Conservation (phyloP, 805 yeast genomes). For the Yarrowia phangngaensis region DNA sequence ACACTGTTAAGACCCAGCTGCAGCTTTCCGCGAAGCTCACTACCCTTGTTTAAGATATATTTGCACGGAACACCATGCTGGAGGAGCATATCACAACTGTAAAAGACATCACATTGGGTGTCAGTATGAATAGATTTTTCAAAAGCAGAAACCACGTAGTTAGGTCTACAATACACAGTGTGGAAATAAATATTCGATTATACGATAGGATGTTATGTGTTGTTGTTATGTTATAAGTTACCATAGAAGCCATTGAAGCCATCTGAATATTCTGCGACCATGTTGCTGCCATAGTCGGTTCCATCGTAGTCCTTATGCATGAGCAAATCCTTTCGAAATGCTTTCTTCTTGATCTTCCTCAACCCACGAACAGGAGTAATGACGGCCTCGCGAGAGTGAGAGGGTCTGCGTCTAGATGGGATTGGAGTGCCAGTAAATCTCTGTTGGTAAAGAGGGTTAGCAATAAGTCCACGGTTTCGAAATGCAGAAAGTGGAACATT, state of each 20-base stretch:
- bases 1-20: slow-evolving; percentile 79
- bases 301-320: slow-evolving; percentile 26
- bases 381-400: slow-evolving; percentile 32
- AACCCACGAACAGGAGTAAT: slow-evolving; percentile 36
- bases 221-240: slow-evolving; percentile 14
- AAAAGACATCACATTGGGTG: too few species aligned
- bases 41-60: slow-evolving; percentile 43
- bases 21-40: slow-evolving; percentile 74
- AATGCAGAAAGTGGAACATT: slow-evolving; percentile 83
- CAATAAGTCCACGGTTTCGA: slow-evolving; percentile 65
- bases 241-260: slow-evolving; percentile 21
- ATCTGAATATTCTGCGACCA: slow-evolving; percentile 21
- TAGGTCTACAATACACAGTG: too few species aligned
- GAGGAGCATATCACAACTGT: not conserved
- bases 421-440: slow-evolving; percentile 16
- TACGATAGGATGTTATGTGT: too few species aligned
- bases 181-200: slow-evolving; percentile 15
- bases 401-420: slow-evolving; percentile 19
- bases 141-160: too few species aligned
- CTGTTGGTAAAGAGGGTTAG: slow-evolving; percentile 20
- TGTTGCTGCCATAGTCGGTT: slow-evolving; percentile 13
- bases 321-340: slow-evolving; percentile 23
- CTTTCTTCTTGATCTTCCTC: slow-evolving; percentile 30
- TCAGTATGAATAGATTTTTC: too few species aligned
- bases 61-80: slow-evolving; percentile 1